These are phyloP conservation scores for Populus tomentosa DNA, from an alignment of 441 rosid species.

Conservation along the genomic window DNA sequence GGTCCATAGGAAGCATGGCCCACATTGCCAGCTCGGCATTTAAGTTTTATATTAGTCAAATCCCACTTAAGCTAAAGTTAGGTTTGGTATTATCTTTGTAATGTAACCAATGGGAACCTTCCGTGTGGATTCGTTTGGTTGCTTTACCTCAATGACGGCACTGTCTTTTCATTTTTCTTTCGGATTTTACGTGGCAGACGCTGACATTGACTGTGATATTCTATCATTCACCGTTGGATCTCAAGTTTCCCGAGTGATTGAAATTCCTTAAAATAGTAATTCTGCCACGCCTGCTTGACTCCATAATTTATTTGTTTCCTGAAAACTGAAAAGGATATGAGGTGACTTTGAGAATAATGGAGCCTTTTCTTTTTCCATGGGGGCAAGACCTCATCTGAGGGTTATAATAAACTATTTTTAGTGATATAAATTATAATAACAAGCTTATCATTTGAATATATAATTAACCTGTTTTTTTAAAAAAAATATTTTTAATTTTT, in stretches of 20 bases:
- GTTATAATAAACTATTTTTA: too few relatives aligned
- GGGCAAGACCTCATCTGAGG: too few relatives aligned
- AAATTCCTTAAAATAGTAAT: constrained; percentile 27
- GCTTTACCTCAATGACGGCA: constrained; percentile 28
- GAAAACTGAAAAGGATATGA: constrained; percentile 15
- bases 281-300: constrained; percentile 18
- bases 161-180: constrained; percentile 17
- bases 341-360: background rate
- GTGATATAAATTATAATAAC: too few relatives aligned
- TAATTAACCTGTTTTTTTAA: too few relatives aligned
- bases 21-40: constrained; percentile 19
- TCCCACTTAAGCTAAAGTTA: background rate
- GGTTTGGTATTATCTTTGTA: constrained; percentile 14
- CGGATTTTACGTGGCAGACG: constrained; percentile 22
- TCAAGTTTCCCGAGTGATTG: constrained; percentile 31
- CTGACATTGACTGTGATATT: background rate
- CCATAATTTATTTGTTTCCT: constrained; percentile 11
- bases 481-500: too few relatives aligned
- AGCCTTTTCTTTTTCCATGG: background rate
- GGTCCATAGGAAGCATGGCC: constrained; percentile 39
- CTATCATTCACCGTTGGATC: constrained; percentile 26
- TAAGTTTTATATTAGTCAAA: constrained; percentile 7
- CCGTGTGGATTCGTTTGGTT: constrained; percentile 23
- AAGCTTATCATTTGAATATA: too few relatives aligned
- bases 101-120: background rate